A percentile compares a stretch with the other conserved stretches of the same genome.
Evolutionary conservation across 2,329 filamentous ascomycete species (phyloP).

Genomic region (Teratosphaeria epicoccoides): DNA sequence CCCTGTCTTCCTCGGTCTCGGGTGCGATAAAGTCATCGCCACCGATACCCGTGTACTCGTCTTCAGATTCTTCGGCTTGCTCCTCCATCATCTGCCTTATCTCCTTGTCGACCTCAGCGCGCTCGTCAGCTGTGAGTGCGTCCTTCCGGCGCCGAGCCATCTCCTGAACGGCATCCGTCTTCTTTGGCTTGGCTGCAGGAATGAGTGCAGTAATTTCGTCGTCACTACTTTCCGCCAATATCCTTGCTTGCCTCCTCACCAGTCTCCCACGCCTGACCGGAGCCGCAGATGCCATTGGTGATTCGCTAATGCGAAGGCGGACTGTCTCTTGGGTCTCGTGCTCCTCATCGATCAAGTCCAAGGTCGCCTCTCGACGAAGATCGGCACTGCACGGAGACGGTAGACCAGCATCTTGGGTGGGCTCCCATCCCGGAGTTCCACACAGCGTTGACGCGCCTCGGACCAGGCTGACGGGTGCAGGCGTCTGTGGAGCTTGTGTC

Average conservation of each 20-base stretch:
- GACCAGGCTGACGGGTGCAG: conserved; percentile 11
- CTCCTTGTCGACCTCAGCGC: conserved; percentile 55
- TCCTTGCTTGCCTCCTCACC: conserved; percentile 28
- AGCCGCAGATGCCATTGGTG: conserved; percentile 10
- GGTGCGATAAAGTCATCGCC: conserved; percentile 76
- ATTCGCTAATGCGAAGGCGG: conserved; percentile 23
- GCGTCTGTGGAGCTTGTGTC: conserved; percentile 22
- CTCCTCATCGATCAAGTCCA: conserved; percentile 10
- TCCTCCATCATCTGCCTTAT: conserved; percentile 86
- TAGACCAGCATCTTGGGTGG: conserved; percentile 24
- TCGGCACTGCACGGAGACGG: conserved; percentile 16
- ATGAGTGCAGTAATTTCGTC: conserved; percentile 17
- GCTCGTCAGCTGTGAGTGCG: conserved; percentile 28
- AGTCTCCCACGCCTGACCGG: conserved; percentile 47
- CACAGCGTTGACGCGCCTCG: conserved; percentile 13
- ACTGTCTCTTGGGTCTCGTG: conserved; percentile 25
- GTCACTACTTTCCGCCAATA: conserved; percentile 33
- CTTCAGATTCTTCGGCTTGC: conserved; percentile 92
- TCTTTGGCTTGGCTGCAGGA: conserved; percentile 24
- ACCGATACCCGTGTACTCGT: conserved; percentile 91
- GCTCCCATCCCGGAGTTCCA: conserved; percentile 26
- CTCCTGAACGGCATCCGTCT: conserved; percentile 51
- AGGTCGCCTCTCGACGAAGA: conserved; percentile 11
- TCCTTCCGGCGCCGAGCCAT: conserved; percentile 55
- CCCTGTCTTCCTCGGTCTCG: conserved; percentile 61